Base-by-base conservation (phyloP, 805 yeast genomes). In the Hanseniaspora valbyensis region DNA sequence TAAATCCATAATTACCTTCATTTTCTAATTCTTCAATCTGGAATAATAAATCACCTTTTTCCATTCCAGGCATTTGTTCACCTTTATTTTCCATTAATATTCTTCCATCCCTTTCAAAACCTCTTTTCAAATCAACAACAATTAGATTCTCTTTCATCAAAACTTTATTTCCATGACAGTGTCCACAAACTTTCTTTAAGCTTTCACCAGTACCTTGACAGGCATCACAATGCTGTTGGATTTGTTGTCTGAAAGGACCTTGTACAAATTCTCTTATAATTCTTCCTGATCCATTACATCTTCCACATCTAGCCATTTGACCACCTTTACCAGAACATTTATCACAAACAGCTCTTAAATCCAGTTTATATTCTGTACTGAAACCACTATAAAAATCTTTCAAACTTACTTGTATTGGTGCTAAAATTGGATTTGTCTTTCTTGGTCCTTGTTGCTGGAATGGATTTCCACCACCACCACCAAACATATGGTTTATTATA, bases 171-270 rank as follows among this genome's bases (percentile, higher is more conserved):
- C 98, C 98, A 12, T 70, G 64, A 66, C 98, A 92, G 30, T 62
- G 66, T 16, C 69, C 61, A 69, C 98, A 92, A 40, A 72, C 72
- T 55, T 81, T 69, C 42, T 74, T 69, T 37, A 86, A 81, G 7
- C 71, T 66, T 50, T 76, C 69, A 12, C 98, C 98, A 40, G 72
- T 68, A 32, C 97, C 97, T 10, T 69, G 67, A 71, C 98, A 92
- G 46, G 69, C 67, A 49, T 83, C 87, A 73, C 98, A 92, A 3
- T 73, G 71, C 40, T 79, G 74, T 62, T 85, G 90, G 57, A 89
- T 73, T 54, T 81, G 83, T 66, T 92, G 97, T 54, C 85, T 69
- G 87, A 92, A 85, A 7, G 94, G 95, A 0, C 86, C 96, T 56
- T 90, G 66, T 62, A 89, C 95, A 53, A 82, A 71, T 44, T 77